Evolutionary conservation across 768 basidiomycete species (phyloP).

Genomic region (Fomitopsis serialis): DNA sequence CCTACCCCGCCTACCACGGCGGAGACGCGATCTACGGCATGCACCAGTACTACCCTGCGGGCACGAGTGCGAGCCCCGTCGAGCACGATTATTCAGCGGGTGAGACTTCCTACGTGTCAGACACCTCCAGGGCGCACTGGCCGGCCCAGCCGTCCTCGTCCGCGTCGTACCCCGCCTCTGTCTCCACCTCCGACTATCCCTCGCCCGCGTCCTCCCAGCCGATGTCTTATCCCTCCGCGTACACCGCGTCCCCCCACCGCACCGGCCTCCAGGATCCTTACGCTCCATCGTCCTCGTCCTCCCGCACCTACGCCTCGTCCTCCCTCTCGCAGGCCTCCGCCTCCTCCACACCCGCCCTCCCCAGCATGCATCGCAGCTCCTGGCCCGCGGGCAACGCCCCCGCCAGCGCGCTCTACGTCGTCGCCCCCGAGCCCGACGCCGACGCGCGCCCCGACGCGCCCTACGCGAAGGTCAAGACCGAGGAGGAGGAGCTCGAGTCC

Average conservation of each 20-base stretch:
- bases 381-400: conserved; percentile 2
- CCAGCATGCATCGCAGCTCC: conserved; percentile 5
- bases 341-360: background rate
- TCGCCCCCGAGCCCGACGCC: conserved; percentile 10
- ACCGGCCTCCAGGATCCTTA: conserved; percentile 1
- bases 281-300: conserved; percentile 1
- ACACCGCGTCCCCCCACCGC: background rate
- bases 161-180: conserved; percentile 5
- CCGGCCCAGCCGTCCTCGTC: conserved; percentile 1
- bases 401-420: conserved; percentile 9
- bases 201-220: background rate
- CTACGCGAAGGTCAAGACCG: conserved; percentile 9
- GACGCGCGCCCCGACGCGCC: background rate
- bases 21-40: background rate
- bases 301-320: conserved; percentile 7
- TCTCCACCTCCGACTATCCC: conserved; percentile 1
- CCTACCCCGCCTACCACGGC: background rate
- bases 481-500: conserved; percentile 13
- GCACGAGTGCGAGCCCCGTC: conserved; percentile 8
- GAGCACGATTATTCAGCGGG: background rate
- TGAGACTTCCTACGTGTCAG: background rate
- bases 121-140: background rate
- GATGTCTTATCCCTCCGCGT: conserved; percentile 4
- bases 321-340: conserved; percentile 3
- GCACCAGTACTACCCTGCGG: conserved; percentile 5